A percentile compares a stretch with the other conserved stretches of the same genome.
phyloP scores from a whole-genome alignment of 2,329 filamentous ascomycete genomes.

The Diaporthe eres region DNA sequence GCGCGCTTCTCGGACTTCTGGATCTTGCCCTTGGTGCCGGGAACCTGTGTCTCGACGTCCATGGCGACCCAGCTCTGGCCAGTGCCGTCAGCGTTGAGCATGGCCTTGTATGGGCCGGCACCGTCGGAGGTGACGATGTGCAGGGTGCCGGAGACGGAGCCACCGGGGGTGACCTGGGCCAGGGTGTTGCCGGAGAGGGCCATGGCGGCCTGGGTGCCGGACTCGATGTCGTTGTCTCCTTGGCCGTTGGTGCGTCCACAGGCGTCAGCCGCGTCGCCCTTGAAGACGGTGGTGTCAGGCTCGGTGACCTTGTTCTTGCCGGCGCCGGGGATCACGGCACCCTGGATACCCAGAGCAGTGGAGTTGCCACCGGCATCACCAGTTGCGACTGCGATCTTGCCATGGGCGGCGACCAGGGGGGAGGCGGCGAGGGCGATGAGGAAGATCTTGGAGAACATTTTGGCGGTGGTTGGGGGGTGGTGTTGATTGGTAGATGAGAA shows the following conservation, averaged over 20 bases:
- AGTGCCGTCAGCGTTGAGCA: conserved; percentile 55
- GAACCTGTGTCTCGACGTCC: conserved; percentile 52
- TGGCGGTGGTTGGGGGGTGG: background rate
- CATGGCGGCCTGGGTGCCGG: conserved; percentile 51
- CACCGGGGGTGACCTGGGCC: conserved; percentile 55
- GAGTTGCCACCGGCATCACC: conserved; percentile 56
- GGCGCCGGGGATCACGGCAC: conserved; percentile 50
- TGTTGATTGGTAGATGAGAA: background rate
- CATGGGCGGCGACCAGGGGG: conserved; percentile 49
- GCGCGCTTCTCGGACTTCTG: conserved; percentile 44
- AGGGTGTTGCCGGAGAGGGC: conserved; percentile 54
- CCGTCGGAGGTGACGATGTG: conserved; percentile 60
- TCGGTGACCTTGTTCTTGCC: conserved; percentile 51
- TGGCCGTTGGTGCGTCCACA: conserved; percentile 54
- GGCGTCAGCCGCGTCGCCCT: conserved; percentile 53
- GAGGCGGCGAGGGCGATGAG: conserved; percentile 45
- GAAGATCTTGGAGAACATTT: conserved; percentile 42
- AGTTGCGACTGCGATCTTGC: conserved; percentile 46
- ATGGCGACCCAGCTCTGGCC: conserved; percentile 53
- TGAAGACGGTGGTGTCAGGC: conserved; percentile 62
- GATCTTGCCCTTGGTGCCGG: conserved; percentile 54
- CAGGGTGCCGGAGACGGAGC: conserved; percentile 53
- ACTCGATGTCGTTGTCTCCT: conserved; percentile 54
- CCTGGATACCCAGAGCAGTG: conserved; percentile 56
- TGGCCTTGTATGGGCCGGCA: conserved; percentile 55